Conservation (phyloP, 2,329 filamentous ascomycete species). For the Penicillium nordicum region DNA sequence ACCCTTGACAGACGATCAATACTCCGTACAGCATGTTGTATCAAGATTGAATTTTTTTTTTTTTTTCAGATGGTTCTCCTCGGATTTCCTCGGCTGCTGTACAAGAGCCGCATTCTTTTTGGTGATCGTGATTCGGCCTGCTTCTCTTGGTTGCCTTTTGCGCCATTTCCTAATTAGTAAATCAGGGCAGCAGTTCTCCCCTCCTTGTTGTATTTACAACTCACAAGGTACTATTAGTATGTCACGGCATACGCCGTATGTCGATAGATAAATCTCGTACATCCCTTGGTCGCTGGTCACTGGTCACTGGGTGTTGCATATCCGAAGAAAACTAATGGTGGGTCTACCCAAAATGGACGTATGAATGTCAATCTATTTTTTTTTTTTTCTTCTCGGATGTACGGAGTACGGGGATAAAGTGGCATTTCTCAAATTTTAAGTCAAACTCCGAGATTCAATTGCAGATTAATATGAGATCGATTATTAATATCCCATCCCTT, state of each 20-base stretch:
- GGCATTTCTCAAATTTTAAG: not conserved
- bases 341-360: not conserved
- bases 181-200: not conserved
- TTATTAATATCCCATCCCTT: not conserved
- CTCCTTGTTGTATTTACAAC: not conserved
- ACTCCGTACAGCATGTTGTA: not conserved
- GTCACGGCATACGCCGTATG: not conserved
- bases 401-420: not conserved
- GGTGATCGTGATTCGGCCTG: not conserved
- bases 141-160: not conserved
- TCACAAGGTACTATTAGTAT: not conserved
- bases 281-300: not conserved
- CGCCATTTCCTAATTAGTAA: not conserved
- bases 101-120: constrained; percentile 6
- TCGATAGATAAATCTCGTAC: not conserved
- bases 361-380: not conserved
- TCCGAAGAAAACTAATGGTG: not conserved
- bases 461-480: not conserved
- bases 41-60: not conserved
- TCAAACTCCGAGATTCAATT: not conserved
- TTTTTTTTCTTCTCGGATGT: not conserved
- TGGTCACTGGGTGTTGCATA: not conserved
- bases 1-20: constrained; percentile 5
- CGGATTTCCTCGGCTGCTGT: not conserved
- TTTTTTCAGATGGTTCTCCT: not conserved